Evolutionary conservation across 331 rosid species (phyloP).

Genomic region (Cucumis variabilis): DNA sequence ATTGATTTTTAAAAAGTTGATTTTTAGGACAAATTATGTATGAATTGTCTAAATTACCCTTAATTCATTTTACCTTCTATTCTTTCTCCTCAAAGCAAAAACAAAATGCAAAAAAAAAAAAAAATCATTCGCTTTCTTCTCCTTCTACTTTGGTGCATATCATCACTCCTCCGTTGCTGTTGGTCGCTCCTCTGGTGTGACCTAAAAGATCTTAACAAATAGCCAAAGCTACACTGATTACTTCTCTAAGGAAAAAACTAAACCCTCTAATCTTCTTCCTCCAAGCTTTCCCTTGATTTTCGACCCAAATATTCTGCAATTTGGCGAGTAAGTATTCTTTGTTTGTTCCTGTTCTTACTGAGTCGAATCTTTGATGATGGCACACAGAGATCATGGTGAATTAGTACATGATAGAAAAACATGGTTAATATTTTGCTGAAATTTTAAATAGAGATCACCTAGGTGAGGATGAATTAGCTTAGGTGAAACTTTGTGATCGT

Average conservation of each 20-base stretch:
- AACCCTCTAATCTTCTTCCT: conserved; percentile 17
- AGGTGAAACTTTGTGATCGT: neutral
- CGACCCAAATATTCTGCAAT: neutral
- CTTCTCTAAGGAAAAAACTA: neutral
- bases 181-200: no score
- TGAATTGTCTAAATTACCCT: no score
- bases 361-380: neutral
- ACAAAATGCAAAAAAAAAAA: no score
- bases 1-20: no score
- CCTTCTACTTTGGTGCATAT: no score
- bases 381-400: neutral
- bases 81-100: no score
- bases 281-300: conserved; percentile 4
- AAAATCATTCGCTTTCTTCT: no score
- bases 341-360: neutral
- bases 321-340: conserved; percentile 11
- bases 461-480: conserved; percentile 7
- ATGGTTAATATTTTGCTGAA: neutral
- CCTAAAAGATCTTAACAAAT: neutral
- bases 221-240: neutral
- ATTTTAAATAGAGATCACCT: neutral
- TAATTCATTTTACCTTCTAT: no score
- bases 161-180: no score
- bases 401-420: neutral
- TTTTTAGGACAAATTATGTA: no score